Evolutionary conservation across 2,329 filamentous ascomycete species (phyloP), one percentile per base, ranked within the genome.

Genomic region (Ceratocystis lukuohia): DNA sequence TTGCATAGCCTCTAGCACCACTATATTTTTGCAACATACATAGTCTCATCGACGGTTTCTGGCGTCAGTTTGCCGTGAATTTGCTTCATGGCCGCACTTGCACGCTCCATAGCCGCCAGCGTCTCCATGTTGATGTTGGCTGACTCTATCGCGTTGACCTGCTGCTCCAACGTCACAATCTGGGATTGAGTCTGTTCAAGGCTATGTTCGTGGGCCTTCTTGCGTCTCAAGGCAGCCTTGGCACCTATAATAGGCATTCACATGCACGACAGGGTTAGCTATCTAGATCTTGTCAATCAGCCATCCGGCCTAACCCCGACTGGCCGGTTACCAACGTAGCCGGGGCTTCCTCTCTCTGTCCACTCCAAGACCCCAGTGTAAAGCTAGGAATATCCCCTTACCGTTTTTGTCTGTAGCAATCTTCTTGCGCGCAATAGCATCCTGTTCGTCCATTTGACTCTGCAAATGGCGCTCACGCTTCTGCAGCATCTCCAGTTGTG

Each of bases 111-210:
- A 6, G 92, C 93, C 71, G 88, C 84, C 70, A 97, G 81, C 12
- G 94, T 99, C 80, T 96, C 92, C 78, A 93, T 87, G 81, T 99
- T 99, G 80, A 99, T 96, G 76, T 97, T 99, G 69, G 94, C 94
- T 61, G 92, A 91, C 77, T 99, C 94, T 79, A 99, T 97, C 68
- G 89, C 88, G 76, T 94, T 94, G 74, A 97, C 95, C 76, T 99
- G 91, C 74, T 92, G 88, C 76, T 99, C 94, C 57, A 99, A 82
- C 25, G 94, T 96, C 72, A 86, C 85, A 73, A 97, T 95, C 78
- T 97, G 93, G 41, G 88, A 85, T 68, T 85, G 83, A 1, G 93
- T 97, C 78, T 96, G 92, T 71, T 96, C 91, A 68, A 96, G 84
- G 66, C 89, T 90, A 76, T 92, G 88, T 77, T 97, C 91, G 73